Conservation (phyloP, 345 rosid species). For the Gossypium arboreum region DNA sequence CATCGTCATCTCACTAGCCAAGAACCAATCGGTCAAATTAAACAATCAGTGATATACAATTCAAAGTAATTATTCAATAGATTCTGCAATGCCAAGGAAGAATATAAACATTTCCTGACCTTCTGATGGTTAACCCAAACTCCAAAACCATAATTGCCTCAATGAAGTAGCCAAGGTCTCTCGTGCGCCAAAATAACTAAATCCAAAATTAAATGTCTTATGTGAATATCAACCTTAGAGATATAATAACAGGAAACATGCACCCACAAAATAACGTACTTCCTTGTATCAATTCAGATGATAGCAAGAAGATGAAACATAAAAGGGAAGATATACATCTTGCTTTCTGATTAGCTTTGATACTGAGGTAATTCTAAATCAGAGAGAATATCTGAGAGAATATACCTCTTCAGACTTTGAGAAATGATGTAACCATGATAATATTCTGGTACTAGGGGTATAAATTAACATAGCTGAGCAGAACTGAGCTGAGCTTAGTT, state of each 20-base stretch:
- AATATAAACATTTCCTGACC: constrained; percentile 38
- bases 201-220: constrained; percentile 16
- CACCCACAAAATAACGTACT: constrained; percentile 1
- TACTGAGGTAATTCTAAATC: not conserved
- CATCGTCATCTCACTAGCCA: constrained; percentile 1
- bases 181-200: constrained; percentile 80
- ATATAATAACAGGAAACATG: not conserved
- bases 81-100: constrained; percentile 5
- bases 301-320: not conserved
- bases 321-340: not conserved
- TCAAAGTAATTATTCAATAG: not conserved
- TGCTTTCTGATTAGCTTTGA: not conserved
- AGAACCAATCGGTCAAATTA: not conserved
- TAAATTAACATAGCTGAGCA: too few relatives aligned
- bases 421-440: not conserved
- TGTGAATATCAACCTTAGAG: not conserved
- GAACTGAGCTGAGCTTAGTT: too few relatives aligned
- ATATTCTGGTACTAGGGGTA: not conserved
- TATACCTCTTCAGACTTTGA: not conserved
- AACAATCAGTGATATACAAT: not conserved
- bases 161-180: constrained; percentile 63
- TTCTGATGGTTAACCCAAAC: constrained; percentile 74
- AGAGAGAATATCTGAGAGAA: not conserved
- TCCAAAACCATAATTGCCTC: constrained; percentile 95
- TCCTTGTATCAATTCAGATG: not conserved